Conservation (phyloP, 2,329 filamentous ascomycete species). For the Coniochaeta ligniaria region DNA sequence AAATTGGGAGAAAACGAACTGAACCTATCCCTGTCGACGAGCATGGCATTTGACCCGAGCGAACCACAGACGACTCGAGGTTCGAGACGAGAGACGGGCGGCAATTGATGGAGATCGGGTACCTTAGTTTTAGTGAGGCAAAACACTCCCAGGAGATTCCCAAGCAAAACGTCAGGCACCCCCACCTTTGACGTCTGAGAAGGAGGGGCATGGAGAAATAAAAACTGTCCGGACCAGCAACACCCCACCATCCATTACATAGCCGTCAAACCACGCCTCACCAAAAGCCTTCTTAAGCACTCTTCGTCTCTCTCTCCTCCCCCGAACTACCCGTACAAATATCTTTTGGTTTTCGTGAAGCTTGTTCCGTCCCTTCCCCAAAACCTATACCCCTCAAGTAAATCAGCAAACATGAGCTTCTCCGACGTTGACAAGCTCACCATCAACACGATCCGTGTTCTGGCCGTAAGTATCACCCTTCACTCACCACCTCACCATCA, state of each 20-base stretch:
- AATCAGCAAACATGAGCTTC: constrained; percentile 69
- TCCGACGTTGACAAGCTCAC: constrained; percentile 80
- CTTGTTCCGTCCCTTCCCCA: constrained; percentile 3
- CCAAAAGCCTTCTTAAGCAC: neutral
- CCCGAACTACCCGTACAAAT: neutral
- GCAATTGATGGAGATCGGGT: neutral
- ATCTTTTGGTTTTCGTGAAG: neutral
- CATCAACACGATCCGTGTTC: constrained; percentile 95
- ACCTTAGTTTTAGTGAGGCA: neutral
- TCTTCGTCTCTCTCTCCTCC: neutral
- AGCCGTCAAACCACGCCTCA: constrained; percentile 5
- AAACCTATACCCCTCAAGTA: constrained; percentile 7
- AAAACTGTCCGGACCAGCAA: constrained; percentile 9
- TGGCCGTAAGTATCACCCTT: constrained; percentile 66
- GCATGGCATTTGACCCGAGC: neutral
- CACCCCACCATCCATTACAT: constrained; percentile 12
- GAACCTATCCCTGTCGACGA: neutral
- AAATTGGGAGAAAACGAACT: neutral
- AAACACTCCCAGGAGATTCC: neutral
- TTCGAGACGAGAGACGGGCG: neutral
- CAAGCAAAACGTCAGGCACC: neutral
- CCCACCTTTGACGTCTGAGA: neutral
- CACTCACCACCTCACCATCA: constrained; percentile 9
- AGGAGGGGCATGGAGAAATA: constrained; percentile 7
- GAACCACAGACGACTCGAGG: too few relatives aligned